These are phyloP conservation scores for Lactifluus subvellereus DNA, from an alignment of 768 basidiomycete species.

Conservation along the genomic window DNA sequence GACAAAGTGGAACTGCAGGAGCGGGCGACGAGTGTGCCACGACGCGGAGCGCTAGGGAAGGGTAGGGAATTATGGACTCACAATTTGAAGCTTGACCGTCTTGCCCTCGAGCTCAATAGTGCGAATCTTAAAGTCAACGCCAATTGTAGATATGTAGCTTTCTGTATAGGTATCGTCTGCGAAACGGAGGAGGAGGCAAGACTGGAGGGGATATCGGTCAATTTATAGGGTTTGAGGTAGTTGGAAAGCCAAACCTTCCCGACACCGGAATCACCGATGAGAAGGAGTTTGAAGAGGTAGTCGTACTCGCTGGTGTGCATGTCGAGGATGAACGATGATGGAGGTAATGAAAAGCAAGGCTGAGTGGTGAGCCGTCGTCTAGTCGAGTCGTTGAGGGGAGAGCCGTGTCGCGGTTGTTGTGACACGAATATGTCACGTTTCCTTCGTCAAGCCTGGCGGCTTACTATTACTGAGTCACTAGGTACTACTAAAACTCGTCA, in stretches of 20 bases:
- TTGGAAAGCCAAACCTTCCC: conserved; percentile 58
- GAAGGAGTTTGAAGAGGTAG: conserved; percentile 92
- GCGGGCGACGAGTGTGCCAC: background rate
- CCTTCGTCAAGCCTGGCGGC: conserved; percentile 29
- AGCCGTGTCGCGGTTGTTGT: conserved; percentile 28
- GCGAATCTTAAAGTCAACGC: conserved; percentile 98
- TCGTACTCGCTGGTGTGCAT: conserved; percentile 96
- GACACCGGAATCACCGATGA: conserved; percentile 94
- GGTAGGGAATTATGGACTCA: conserved; percentile 41
- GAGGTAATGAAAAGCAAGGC: conserved; percentile 16
- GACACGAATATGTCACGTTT: conserved; percentile 38
- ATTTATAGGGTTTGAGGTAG: conserved; percentile 19
- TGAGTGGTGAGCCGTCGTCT: conserved; percentile 9
- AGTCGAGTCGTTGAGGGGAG: conserved; percentile 4
- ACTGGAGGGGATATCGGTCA: conserved; percentile 44
- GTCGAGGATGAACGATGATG: conserved; percentile 26
- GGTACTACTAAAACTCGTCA: too few relatives aligned
- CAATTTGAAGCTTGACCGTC: conserved; percentile 98
- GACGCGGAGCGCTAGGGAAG: background rate
- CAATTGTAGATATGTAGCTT: conserved; percentile 96
- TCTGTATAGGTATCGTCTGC: conserved; percentile 98
- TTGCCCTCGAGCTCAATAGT: conserved; percentile 98
- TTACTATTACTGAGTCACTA: too few relatives aligned
- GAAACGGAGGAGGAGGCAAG: conserved; percentile 86
- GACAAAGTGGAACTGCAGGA: background rate